These are phyloP conservation scores for Zoysia matrella DNA, from an alignment of 202 grass and related monocot genomes.

Conservation along the genomic window DNA sequence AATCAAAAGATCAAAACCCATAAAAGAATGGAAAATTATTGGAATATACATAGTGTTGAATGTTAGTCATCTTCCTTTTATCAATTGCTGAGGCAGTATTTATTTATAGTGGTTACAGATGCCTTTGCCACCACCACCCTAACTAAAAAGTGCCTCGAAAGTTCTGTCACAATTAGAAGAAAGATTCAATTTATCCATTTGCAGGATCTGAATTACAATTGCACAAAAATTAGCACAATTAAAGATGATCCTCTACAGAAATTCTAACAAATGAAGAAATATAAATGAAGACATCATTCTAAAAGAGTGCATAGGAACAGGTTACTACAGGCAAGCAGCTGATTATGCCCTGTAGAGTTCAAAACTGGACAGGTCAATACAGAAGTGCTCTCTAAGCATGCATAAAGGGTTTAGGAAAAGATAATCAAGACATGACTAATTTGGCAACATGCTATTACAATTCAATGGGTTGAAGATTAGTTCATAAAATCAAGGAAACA, in stretches of 20 bases:
- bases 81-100: background rate
- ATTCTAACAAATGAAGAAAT: no score
- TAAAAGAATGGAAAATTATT: no score
- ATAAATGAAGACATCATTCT: no score
- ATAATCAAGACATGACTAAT: background rate
- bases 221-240: background rate
- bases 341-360: background rate
- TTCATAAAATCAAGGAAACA: background rate
- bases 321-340: background rate
- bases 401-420: slow-evolving; percentile 8
- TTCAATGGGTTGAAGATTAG: background rate
- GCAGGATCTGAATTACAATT: background rate
- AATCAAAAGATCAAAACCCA: no score
- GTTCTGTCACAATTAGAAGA: background rate
- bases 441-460: background rate
- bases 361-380: background rate
- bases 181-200: background rate
- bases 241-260: no score
- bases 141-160: background rate
- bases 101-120: slow-evolving; percentile 18
- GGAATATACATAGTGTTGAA: background rate
- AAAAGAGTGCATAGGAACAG: no score
- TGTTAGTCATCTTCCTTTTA: background rate
- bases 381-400: background rate
- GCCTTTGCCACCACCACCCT: background rate